Conservation (phyloP, 257 asterid species). For the Ilex aquifolium region DNA sequence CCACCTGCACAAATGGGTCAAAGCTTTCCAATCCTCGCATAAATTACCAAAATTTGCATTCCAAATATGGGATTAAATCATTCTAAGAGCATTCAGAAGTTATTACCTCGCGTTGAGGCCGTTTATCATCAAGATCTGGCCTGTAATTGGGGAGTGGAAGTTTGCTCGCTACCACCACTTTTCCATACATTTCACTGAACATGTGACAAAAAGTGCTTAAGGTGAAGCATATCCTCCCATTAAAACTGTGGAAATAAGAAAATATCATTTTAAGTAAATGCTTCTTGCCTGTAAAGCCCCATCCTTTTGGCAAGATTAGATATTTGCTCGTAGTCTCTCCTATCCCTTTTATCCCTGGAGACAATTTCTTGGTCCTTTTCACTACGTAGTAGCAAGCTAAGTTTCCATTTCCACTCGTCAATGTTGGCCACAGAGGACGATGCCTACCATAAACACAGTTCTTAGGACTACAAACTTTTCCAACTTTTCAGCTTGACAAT, state of each 20-base stretch:
- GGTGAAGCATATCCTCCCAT: background rate
- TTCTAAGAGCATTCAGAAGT: constrained; percentile 6
- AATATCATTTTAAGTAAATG: constrained; percentile 6
- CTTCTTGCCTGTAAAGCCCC: constrained; percentile 80
- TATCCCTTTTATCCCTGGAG: constrained; percentile 85
- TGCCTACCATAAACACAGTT: constrained; percentile 40
- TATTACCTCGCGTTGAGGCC: constrained; percentile 92
- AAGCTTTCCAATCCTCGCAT: constrained; percentile 12
- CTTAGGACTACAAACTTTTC: background rate
- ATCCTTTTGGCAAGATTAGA: constrained; percentile 80
- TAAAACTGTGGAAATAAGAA: background rate
- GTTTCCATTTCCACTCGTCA: constrained; percentile 99
- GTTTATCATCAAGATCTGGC: constrained; percentile 94
- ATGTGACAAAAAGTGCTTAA: constrained; percentile 16
- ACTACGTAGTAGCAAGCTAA: constrained; percentile 64
- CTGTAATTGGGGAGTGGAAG: constrained; percentile 90
- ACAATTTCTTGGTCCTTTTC: constrained; percentile 79
- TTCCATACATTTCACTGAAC: constrained; percentile 75
- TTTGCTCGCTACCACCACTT: constrained; percentile 88
- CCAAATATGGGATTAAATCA: constrained; percentile 4
- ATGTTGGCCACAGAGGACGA: constrained; percentile 95
- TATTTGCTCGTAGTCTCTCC: constrained; percentile 91
- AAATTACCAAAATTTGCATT: constrained; percentile 6
- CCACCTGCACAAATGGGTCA: constrained; percentile 52
- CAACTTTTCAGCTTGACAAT: background rate